Conservation (phyloP, 1,284 basidiomycete genomes). For the Papiliotrema nemorosa region DNA sequence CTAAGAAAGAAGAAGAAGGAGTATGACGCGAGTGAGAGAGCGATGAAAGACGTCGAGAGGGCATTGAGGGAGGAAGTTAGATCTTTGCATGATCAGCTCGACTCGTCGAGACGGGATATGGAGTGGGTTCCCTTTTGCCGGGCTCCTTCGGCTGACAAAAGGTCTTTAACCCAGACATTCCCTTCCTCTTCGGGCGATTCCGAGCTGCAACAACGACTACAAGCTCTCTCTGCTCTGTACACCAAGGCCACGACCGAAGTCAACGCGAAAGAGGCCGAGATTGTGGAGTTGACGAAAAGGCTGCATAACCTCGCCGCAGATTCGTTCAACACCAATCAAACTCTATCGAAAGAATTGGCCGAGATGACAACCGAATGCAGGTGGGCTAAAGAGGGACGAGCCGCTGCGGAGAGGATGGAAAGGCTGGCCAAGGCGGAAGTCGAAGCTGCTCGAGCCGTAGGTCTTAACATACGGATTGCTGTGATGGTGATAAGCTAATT, state of each 20-base stretch:
- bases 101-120: slow-evolving; percentile 42
- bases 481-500: slow-evolving; percentile 1
- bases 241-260: slow-evolving; percentile 28
- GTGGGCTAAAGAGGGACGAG: slow-evolving; percentile 43
- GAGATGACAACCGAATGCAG: slow-evolving; percentile 40
- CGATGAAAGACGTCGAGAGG: slow-evolving; percentile 29
- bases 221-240: slow-evolving; percentile 35
- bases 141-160: slow-evolving; percentile 4
- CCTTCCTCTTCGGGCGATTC: slow-evolving; percentile 21
- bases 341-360: slow-evolving; percentile 24
- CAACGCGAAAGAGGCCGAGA: slow-evolving; percentile 26
- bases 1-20: slow-evolving; percentile 42
- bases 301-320: slow-evolving; percentile 28
- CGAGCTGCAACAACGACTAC: slow-evolving; percentile 34
- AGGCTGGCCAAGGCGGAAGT: slow-evolving; percentile 35
- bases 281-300: slow-evolving; percentile 27
- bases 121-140: slow-evolving; percentile 31
- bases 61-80: slow-evolving; percentile 33
- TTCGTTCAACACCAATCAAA: slow-evolving; percentile 18
- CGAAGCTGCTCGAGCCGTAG: slow-evolving; percentile 17
- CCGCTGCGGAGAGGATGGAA: slow-evolving; percentile 37
- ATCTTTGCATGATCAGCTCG: slow-evolving; percentile 37
- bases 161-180: slow-evolving; percentile 41
- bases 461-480: neutral
- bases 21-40: slow-evolving; percentile 29